Conservation (phyloP, 352 stramenopile species). For the Phytopythium boreale region DNA sequence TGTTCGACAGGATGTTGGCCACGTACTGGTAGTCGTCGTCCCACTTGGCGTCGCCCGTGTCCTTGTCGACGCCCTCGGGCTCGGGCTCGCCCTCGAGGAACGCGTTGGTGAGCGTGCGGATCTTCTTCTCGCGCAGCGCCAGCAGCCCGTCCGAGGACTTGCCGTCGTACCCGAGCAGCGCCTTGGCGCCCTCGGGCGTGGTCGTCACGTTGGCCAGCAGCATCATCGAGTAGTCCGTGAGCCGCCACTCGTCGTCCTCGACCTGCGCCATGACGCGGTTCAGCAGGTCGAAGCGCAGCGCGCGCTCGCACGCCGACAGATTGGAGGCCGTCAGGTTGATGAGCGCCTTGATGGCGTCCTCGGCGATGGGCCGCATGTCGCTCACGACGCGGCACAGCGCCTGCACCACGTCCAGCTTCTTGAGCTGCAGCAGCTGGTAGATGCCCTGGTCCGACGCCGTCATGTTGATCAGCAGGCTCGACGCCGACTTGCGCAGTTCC, state of each 20-base stretch:
- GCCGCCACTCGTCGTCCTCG: conserved; percentile 75
- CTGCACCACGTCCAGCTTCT: conserved; percentile 71
- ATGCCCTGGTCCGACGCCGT: conserved; percentile 79
- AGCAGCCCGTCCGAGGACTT: conserved; percentile 42
- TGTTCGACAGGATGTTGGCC: conserved; percentile 82
- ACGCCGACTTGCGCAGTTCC: conserved; percentile 83
- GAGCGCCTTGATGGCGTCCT: conserved; percentile 84
- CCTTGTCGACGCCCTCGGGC: conserved; percentile 64
- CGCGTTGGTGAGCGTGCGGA: conserved; percentile 63
- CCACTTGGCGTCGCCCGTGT: conserved; percentile 78
- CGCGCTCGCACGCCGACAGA: conserved; percentile 56
- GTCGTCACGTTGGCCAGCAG: conserved; percentile 82
- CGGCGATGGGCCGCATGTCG: conserved; percentile 79
- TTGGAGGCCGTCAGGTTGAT: conserved; percentile 85
- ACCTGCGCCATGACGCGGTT: conserved; percentile 86
- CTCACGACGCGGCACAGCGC: conserved; percentile 77
- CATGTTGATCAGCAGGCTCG: conserved; percentile 77
- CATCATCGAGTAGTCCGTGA: conserved; percentile 88
- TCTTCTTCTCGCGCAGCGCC: conserved; percentile 74
- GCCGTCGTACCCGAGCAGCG: conserved; percentile 59
- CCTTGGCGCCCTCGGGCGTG: conserved; percentile 57
- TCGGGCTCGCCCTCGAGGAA: conserved; percentile 78
- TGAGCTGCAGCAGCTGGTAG: conserved; percentile 70
- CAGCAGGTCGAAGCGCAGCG: conserved; percentile 77
- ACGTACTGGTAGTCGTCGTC: conserved; percentile 89